Evolutionary conservation across 331 rosid genomes (phyloP), one percentile per base, ranked within the genome.

Genomic region (Telfairia occidentalis): DNA sequence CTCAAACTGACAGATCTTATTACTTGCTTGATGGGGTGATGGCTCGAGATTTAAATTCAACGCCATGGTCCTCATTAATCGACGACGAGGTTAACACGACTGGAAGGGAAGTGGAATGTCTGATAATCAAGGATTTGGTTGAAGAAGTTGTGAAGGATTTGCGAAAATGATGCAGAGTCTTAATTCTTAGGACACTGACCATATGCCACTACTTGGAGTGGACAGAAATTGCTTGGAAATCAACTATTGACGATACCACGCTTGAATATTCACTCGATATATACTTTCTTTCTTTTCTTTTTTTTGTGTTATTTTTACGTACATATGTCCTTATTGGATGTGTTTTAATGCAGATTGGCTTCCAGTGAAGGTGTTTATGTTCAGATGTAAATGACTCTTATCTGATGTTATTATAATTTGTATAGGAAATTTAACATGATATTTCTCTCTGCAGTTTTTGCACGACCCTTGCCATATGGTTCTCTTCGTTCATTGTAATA

Each of bases 111-210:
- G 74, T 95, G 72, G 94, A 83, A 82, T 77, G 77, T 75, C 79
- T 85, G 71, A 85, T 95, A 70, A 83, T 88, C 75, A 80, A 81
- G 78, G 97, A 87, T 78, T 80, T 95, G 77, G 81, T 92, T 74
- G 87, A 83, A 71, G 99, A 92, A 76, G 73, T 92, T 74, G 84
- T 86, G 75, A 74, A 81, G 85, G 92, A 90, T 78, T 77, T 94
- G 80, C 73, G 53, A 81, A 75, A 77, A 28, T 81, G 75, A 57
- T 45, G 24, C 40, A 65, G 79, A 37, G 83, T 59, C 48, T 61
- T 43, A 72, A 73, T 76, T 72, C 69, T 65, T 45, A 71, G 75
- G 28, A 46, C 9, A 46, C 75, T 70, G 75, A 70, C 75, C 53
- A 40, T 42, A 3, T 66, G 73, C 73, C 42, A 67, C 73, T 13